Base-by-base conservation (phyloP, 140 eudicot genomes). In the Eryngium alpinum region DNA sequence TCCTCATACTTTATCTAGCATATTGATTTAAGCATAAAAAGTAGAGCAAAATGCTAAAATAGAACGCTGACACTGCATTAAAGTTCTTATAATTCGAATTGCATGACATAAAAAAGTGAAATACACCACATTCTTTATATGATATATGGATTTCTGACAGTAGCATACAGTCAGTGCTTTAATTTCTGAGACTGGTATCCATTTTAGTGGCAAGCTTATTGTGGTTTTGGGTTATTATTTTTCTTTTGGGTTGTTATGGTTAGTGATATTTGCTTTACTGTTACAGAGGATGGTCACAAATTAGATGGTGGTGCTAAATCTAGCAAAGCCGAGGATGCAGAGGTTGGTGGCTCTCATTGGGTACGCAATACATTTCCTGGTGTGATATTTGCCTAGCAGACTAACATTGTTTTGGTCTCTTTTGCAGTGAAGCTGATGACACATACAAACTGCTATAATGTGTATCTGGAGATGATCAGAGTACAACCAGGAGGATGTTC, bases 281-380 rank as follows among this genome's bases (percentile, higher is more conserved):
- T 53, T 52, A 81, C 93, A 93, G 98, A 89, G 78, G 98, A 93
- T 73, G 82, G 79, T 33, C 93, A 93, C 80, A 93, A 91, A 81
- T 66, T 69, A 69, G 97, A 89, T 82, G 96, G 81, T 71, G 82
- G 84, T 74, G 63, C 65, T 73, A 89, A 88, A 82, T 81, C 87
- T 77, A 87, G 91, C 52, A 92, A 84, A 34, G 93, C 85, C 51
- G 93, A 84, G 44, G 89, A 85, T 80, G 88, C 88, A 43, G 92
- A 89, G 90, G 94, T 91, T 49, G 56, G 91, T 83, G 72, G 13
- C 34, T 24, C 75, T 15, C 46, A 19, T 28, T 19, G n/a, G n/a
- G 9, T 52, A 18, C 10, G 3, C 50, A 32, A 7, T 77, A 25
- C 27, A 28, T 52, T 77, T 29, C 29, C 21, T 16, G 16, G 18